Base-by-base conservation (phyloP, 805 yeast species). In the Ogataea saltuana region DNA sequence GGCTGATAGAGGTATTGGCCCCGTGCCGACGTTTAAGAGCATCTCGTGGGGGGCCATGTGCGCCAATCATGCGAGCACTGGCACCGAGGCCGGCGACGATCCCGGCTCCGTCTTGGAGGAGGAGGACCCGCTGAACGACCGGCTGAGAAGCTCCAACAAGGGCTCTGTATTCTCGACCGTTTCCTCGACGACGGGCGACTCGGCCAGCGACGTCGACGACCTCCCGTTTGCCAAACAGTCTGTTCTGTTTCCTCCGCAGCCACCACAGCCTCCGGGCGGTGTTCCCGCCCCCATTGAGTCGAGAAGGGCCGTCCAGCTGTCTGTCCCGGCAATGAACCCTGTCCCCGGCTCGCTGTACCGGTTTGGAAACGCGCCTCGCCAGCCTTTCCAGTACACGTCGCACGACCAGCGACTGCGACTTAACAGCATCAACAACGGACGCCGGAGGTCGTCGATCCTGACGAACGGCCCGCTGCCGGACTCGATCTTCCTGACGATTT, bases 391-490 rank as follows among this genome's bases (percentile, higher is more conserved):
- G 37, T 80, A 80, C 54, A 68, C 79, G 55, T 72, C 80, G 1
- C 80, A 74, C 48, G 75, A 72, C 36, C 76, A 76, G 49, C 67
- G 88, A 55, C 55, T 76, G 38, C 65, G 80, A 47, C 58, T 81
- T 21, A 71, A 74, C 5, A 65, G 61, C 26, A 54, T 78, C 16
- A 64, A 70, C 27, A 71, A 73, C 13, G 65, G 65, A 2, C 55
- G 66, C 4, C 63, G 87, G 42, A 65, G 81, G 41, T 78, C 87
- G 0, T 80, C 87, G 0, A 67, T 80, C 3, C 60, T 83, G 36
- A 71, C 74, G 17, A 70, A 74, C 34, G 81, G 84, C 4, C 77
- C 81, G 1, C 63, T 85, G 23, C 82, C 88, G 0, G 90, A 84
- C 58, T 65, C 76, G 15, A 58, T 83, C 5, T 63, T 83, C 30